Evolutionary conservation across 495 filamentous ascomycete genomes (phyloP).

Genomic region (Echria macrotheca): DNA sequence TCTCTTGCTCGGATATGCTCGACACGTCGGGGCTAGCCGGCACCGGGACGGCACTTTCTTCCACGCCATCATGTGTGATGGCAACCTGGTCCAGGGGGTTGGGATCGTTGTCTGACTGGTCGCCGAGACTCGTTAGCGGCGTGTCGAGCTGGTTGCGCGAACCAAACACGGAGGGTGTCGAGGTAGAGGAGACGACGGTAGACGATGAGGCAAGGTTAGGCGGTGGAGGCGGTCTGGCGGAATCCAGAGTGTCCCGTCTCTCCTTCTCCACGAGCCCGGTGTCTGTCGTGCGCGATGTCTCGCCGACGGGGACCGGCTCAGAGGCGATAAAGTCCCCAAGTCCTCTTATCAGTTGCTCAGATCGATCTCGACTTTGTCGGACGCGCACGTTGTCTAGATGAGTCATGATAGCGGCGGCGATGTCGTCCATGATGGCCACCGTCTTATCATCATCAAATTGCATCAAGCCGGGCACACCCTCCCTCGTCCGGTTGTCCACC

Average conservation of each 20-base stretch:
- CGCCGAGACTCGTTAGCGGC: conserved; percentile 16
- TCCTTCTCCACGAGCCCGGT: neutral
- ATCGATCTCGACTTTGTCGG: conserved; percentile 28
- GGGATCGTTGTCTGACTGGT: conserved; percentile 7
- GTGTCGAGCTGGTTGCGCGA: conserved; percentile 1
- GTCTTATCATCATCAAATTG: conserved; percentile 27
- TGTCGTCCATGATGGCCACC: conserved; percentile 34
- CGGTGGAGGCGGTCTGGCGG: neutral
- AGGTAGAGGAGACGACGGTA: conserved; percentile 19
- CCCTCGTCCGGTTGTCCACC: conserved; percentile 16
- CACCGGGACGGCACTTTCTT: neutral
- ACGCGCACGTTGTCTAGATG: conserved; percentile 37
- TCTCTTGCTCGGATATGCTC: neutral
- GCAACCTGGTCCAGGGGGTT: conserved; percentile 7
- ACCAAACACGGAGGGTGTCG: neutral
- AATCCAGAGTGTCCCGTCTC: neutral
- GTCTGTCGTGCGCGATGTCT: neutral
- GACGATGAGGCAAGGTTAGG: conserved; percentile 10
- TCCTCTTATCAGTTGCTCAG: conserved; percentile 35
- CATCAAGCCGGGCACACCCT: conserved; percentile 13
- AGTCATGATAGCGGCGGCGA: conserved; percentile 38
- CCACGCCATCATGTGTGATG: neutral
- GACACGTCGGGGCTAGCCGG: neutral
- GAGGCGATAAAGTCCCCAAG: conserved; percentile 33
- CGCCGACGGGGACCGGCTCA: neutral